Evolutionary conservation across 495 filamentous ascomycete genomes (phyloP).

Genomic region (Neurospora sp.): DNA sequence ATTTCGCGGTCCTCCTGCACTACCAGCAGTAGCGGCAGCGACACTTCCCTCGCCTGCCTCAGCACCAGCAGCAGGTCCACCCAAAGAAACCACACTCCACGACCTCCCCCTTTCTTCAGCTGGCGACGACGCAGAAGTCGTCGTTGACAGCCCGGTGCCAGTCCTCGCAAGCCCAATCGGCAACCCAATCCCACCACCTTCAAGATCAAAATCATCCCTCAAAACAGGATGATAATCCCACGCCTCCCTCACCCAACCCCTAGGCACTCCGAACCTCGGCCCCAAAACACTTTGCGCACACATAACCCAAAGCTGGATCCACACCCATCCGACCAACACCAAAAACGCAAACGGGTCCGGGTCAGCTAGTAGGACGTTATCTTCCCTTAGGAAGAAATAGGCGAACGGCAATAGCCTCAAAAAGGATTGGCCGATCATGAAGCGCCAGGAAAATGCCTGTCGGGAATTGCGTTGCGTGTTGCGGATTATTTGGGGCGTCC

Average conservation of each 20-base stretch:
- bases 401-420: constrained; percentile 66
- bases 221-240: constrained; percentile 94
- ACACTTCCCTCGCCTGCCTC: neutral
- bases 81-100: constrained; percentile 6
- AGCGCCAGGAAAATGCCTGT: constrained; percentile 77
- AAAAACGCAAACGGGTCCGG: constrained; percentile 53
- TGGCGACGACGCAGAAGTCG: constrained; percentile 10
- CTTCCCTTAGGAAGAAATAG: constrained; percentile 64
- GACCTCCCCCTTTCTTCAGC: constrained; percentile 13
- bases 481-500: constrained; percentile 82
- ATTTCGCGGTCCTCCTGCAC: constrained; percentile 1
- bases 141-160: constrained; percentile 15
- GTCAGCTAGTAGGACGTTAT: constrained; percentile 74
- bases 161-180: constrained; percentile 54
- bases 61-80: neutral
- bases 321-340: constrained; percentile 70
- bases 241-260: constrained; percentile 64
- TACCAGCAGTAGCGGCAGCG: neutral
- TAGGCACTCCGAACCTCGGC: constrained; percentile 55
- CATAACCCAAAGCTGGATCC: constrained; percentile 76
- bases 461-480: constrained; percentile 88
- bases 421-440: constrained; percentile 71
- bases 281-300: constrained; percentile 77
- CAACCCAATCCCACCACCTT: constrained; percentile 50
- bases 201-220: constrained; percentile 64